A percentile compares a stretch with the other conserved stretches of the same genome.
These are phyloP conservation scores for Aspergillus terreus DNA, from an alignment of 2,329 filamentous ascomycete species.

Conservation along the genomic window DNA sequence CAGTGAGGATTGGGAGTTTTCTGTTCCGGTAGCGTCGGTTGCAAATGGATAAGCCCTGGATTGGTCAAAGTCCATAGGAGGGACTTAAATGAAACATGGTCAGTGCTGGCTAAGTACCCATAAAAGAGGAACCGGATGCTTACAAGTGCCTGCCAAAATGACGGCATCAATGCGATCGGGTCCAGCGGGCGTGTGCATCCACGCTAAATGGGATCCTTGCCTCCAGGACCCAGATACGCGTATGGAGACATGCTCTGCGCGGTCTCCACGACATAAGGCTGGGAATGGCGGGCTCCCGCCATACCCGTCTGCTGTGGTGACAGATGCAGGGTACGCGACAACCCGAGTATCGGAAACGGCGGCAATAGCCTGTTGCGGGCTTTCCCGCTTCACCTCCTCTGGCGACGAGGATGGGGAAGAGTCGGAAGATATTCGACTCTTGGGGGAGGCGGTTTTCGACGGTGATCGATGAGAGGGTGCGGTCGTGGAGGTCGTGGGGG, in stretches of 20 bases:
- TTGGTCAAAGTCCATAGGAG: no score
- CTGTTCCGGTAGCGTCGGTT: constrained; percentile 30
- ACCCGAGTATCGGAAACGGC: constrained; percentile 4
- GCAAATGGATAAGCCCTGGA: constrained; percentile 36
- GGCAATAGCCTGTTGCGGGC: constrained; percentile 9
- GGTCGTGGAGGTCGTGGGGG: constrained; percentile 2
- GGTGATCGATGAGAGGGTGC: not conserved
- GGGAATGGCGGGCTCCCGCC: constrained; percentile 11
- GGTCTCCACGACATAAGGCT: constrained; percentile 6
- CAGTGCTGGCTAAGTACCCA: not conserved
- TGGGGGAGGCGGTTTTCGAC: constrained; percentile 2
- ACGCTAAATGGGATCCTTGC: constrained; percentile 35
- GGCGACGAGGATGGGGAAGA: constrained; percentile 9
- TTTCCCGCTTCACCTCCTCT: constrained; percentile 11
- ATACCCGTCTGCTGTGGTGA: constrained; percentile 8
- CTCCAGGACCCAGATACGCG: constrained; percentile 29
- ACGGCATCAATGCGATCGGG: constrained; percentile 36
- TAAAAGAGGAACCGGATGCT: constrained; percentile 10
- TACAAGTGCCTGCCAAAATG: constrained; percentile 37
- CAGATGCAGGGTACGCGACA: not conserved
- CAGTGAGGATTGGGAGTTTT: constrained; percentile 38
- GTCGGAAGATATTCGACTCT: constrained; percentile 1
- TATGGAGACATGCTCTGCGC: constrained; percentile 16
- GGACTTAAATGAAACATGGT: not conserved
- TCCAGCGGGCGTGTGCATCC: constrained; percentile 31